Conservation (phyloP, 495 filamentous ascomycete genomes). For the Articulospora tetracladia region DNA sequence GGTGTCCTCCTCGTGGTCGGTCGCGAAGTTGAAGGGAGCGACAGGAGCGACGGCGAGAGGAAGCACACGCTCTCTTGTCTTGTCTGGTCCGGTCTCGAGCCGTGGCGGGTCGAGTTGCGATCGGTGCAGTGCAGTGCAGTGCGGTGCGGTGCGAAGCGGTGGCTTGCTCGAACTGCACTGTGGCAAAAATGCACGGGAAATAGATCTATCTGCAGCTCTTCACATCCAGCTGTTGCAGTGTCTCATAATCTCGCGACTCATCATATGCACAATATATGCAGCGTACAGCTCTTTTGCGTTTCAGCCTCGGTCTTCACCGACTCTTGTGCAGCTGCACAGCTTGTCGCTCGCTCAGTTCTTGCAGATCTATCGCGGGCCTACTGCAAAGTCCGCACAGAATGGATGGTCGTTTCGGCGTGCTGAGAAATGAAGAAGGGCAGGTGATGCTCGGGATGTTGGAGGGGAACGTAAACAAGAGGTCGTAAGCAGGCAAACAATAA, state of each 20-base stretch:
- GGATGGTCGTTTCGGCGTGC: too few species aligned
- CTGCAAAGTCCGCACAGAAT: too few species aligned
- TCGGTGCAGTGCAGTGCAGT: too few species aligned
- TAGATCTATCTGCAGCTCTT: neutral
- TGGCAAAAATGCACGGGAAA: neutral
- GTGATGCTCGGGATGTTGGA: neutral
- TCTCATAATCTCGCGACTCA: slow-evolving; percentile 13
- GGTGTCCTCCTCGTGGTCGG: neutral
- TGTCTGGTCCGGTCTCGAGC: too few species aligned
- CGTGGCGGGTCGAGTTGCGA: too few species aligned
- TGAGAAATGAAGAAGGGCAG: too few species aligned
- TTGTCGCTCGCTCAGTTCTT: neutral
- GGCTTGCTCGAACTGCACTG: too few species aligned
- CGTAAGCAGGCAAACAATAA: neutral
- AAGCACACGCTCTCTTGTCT: neutral
- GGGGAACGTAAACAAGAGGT: neutral
- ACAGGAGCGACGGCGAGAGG: neutral
- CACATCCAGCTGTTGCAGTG: neutral
- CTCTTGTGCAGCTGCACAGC: neutral
- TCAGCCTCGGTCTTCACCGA: slow-evolving; percentile 11
- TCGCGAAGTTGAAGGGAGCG: neutral
- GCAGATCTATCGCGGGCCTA: neutral
- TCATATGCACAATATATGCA: slow-evolving; percentile 6
- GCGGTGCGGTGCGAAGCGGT: too few species aligned
- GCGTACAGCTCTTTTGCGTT: too few species aligned